Evolutionary conservation across 192 early-diverging fungal genomes (phyloP).

Genomic region (Phycomyces nitens): DNA sequence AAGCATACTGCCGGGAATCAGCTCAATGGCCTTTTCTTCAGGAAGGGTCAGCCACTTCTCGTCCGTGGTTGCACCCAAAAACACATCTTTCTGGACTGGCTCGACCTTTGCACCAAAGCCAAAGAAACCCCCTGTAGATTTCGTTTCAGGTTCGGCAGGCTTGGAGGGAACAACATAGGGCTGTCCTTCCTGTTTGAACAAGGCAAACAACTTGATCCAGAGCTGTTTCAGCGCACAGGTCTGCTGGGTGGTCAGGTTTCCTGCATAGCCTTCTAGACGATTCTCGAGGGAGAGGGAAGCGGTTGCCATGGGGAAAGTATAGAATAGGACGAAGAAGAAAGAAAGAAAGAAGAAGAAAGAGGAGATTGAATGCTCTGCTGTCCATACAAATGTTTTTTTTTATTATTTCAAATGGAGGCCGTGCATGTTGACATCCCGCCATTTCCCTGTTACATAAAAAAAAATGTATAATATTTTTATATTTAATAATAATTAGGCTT

Average conservation of each 20-base stretch:
- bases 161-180: not conserved
- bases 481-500: no score
- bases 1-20: constrained; percentile 26
- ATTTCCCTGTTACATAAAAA: no score
- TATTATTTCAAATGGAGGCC: not conserved
- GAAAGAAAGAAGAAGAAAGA: not conserved
- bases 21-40: constrained; percentile 21
- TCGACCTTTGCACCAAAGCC: constrained; percentile 7
- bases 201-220: constrained; percentile 42
- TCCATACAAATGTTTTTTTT: not conserved
- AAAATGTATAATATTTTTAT: no score
- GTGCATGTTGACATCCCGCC: not conserved
- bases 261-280: constrained; percentile 9
- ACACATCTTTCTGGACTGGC: not conserved
- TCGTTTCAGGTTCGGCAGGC: not conserved
- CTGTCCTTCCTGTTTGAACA: constrained; percentile 32
- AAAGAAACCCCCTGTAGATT: constrained; percentile 9
- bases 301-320: not conserved
- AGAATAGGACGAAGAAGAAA: not conserved
- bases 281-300: not conserved
- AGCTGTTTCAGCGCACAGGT: constrained; percentile 44
- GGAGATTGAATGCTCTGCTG: constrained; percentile 1
- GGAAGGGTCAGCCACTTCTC: constrained; percentile 2
- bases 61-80: constrained; percentile 12
- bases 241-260: constrained; percentile 42